Conservation (phyloP, 164 flowering plant genomes). For the Malania oleifera region DNA sequence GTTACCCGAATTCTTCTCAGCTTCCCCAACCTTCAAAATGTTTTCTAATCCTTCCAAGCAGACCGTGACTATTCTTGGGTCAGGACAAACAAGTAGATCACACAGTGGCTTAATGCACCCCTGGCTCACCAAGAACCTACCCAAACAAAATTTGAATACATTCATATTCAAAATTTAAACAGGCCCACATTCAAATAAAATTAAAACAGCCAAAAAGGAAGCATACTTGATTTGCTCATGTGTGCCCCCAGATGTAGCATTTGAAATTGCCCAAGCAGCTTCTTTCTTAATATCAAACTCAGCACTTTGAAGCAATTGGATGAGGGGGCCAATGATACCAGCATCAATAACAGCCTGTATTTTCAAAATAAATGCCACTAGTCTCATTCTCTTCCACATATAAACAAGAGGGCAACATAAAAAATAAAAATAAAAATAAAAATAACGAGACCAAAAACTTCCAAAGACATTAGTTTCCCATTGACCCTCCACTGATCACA, state of each 20-base stretch:
- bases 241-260: constrained; percentile 55
- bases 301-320: constrained; percentile 41
- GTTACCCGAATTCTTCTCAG: constrained; percentile 45
- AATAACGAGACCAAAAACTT: too few relatives aligned
- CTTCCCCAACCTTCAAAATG: constrained; percentile 66
- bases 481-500: too few relatives aligned
- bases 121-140: constrained; percentile 47
- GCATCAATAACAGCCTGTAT: constrained; percentile 45
- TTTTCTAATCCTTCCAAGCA: constrained; percentile 76
- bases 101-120: constrained; percentile 66
- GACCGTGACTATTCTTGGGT: constrained; percentile 61
- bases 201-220: neutral
- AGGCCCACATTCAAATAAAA: neutral
- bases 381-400: too few relatives aligned
- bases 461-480: too few relatives aligned
- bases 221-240: constrained; percentile 49
- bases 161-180: neutral
- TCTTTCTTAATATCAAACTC: constrained; percentile 66
- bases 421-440: neutral
- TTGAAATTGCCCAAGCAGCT: constrained; percentile 65
- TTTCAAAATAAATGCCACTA: neutral
- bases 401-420: neutral
- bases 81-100: constrained; percentile 63
- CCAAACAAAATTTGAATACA: constrained; percentile 3
- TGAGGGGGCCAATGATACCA: constrained; percentile 38